Evolutionary conservation across 2,329 filamentous ascomycete genomes (phyloP), one percentile per base, ranked within the genome.

Genomic region (Fusarium dimerum): DNA sequence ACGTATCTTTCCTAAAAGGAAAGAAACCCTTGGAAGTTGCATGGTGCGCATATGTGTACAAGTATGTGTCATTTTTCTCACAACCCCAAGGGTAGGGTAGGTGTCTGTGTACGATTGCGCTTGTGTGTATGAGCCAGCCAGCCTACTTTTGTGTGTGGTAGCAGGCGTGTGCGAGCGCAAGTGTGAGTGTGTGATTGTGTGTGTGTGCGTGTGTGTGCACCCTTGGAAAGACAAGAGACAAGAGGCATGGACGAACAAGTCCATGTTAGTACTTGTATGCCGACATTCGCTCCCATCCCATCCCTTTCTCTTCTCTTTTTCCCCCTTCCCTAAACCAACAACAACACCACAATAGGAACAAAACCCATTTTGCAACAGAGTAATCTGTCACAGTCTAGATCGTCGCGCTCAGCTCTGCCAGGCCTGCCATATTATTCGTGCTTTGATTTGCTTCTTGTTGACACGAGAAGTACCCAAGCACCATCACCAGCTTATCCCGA

Each of bases 321-420:
- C 65, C 47, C 63, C 71, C 66, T 62, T 68, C 69, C 55, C 55
- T 74, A 76, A 76, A 70, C 75, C 32, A 79, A 77, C 74, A 79
- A 73, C 72, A 78, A 75, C 71, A 74, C 73, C 68, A 66, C 55
- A 74, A 76, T 73, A 71, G 73, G 77, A 78, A 75, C 76, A 76
- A 71, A 71, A 76, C 71, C 32, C 32, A 70, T 73, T 75, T 77
- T 72, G 68, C 68, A 76, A 72, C 73, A 81, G 80, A 81, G 76
- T 80, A 76, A 76, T 73, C 74, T 77, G 80, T 84, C 81, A 81
- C 81, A 81, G 81, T 79, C 76, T 74, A 71, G 80, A 79, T 78
- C 72, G 73, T 83, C 79, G 76, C 79, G 74, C 20, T 71, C 80
- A 82, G 79, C 77, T 70, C 61, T 66, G 64, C 62, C 66, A 66